Conservation (phyloP, 192 early-diverging fungal species). For the Linnemannia zychae region DNA sequence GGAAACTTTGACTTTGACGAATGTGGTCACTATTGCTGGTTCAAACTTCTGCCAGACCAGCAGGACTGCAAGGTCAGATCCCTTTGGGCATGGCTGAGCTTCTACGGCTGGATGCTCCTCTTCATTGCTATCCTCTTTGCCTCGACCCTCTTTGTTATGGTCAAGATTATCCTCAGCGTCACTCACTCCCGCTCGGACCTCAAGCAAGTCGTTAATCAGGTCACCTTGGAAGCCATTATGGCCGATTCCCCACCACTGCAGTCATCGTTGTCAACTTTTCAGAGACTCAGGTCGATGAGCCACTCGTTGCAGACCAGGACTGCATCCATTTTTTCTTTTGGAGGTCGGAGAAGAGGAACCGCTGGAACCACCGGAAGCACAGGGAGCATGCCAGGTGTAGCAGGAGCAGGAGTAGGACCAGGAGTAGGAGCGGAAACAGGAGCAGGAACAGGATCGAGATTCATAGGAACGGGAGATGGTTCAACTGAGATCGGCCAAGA, state of each 20-base stretch:
- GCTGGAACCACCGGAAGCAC: neutral
- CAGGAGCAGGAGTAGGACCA: neutral
- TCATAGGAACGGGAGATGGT: neutral
- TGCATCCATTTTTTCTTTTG: slow-evolving; percentile 21
- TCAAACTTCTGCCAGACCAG: slow-evolving; percentile 7
- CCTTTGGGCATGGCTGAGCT: slow-evolving; percentile 42
- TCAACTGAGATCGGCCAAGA: neutral
- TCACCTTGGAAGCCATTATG: neutral
- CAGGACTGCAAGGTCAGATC: slow-evolving; percentile 27
- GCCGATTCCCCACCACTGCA: neutral
- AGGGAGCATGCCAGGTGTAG: neutral
- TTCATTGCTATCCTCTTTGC: slow-evolving; percentile 37
- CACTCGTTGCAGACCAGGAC: neutral
- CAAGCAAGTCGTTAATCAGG: slow-evolving; percentile 33
- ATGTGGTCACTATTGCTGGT: slow-evolving; percentile 51
- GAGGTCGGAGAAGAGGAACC: slow-evolving; percentile 5
- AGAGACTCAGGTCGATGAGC: slow-evolving; percentile 23
- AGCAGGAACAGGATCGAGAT: neutral
- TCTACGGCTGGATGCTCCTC: slow-evolving; percentile 46
- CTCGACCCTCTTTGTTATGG: slow-evolving; percentile 43
- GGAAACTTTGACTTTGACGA: slow-evolving; percentile 35
- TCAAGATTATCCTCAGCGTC: slow-evolving; percentile 23
- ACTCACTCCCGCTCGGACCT: slow-evolving; percentile 12
- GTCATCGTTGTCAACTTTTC: slow-evolving; percentile 6
- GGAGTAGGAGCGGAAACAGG: neutral